phyloP scores from a whole-genome alignment of 2,329 filamentous ascomycete genomes.

The Colletotrichum sp. region DNA sequence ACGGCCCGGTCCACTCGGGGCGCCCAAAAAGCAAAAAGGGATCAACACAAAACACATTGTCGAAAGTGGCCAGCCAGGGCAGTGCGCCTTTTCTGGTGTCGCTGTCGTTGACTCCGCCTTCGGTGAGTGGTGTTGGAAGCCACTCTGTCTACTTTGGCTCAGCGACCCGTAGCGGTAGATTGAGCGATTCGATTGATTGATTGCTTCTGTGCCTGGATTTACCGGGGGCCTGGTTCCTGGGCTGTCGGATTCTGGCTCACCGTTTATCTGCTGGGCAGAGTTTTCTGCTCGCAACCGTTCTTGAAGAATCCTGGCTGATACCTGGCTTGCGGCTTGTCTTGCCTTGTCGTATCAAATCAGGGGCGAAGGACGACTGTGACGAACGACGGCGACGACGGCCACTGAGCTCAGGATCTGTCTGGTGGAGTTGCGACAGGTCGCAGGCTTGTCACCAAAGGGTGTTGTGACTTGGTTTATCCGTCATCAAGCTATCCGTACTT shows the following conservation, averaged over 20 bases:
- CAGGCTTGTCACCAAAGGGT: not conserved
- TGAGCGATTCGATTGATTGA: not conserved
- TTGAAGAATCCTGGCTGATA: not conserved
- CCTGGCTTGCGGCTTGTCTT: not conserved
- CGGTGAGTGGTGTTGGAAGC: not conserved
- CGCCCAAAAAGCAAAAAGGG: not conserved
- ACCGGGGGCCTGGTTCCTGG: slow-evolving; percentile 14
- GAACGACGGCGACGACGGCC: not conserved
- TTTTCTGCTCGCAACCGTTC: not conserved
- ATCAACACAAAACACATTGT: not conserved
- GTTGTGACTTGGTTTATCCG: not conserved
- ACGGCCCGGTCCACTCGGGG: slow-evolving; percentile 10
- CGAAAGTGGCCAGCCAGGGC: not conserved
- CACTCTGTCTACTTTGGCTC: not conserved
- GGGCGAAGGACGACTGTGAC: not conserved
- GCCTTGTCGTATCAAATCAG: not conserved
- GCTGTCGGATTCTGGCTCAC: not conserved
- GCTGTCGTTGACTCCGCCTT: not conserved
- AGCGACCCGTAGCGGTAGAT: not conserved
- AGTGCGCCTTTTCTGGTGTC: not conserved
- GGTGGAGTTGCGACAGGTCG: not conserved
- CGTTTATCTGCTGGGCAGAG: not conserved
- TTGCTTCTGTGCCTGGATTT: not conserved
- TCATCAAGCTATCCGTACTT: not conserved
- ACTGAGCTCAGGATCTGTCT: not conserved